A percentile compares a stretch with the other conserved stretches of the same genome.
These are phyloP conservation scores for Heterobasidion irregulare DNA, from an alignment of 1,284 basidiomycete species.

Conservation along the genomic window DNA sequence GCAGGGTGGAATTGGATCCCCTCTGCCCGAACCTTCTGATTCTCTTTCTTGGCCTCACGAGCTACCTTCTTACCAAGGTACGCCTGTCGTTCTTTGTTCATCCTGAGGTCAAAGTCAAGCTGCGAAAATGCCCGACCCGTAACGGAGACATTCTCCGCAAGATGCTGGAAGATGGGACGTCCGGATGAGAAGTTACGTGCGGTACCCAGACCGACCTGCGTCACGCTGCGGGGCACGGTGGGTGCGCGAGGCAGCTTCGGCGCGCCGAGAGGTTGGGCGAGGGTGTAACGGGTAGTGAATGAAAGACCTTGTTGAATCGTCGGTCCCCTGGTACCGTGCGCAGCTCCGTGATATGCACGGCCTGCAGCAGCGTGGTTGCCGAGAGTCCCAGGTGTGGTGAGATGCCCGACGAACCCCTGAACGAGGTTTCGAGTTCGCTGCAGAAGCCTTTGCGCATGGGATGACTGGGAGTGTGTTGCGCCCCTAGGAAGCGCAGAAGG, in stretches of 20 bases:
- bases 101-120: constrained; percentile 52
- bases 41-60: constrained; percentile 4
- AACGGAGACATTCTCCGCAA: constrained; percentile 69
- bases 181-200: constrained; percentile 65
- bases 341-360: constrained; percentile 30
- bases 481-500: constrained; percentile 23
- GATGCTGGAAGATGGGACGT: constrained; percentile 67
- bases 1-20: constrained; percentile 6
- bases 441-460: constrained; percentile 39
- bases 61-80: constrained; percentile 6
- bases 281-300: constrained; percentile 37
- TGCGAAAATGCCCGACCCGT: constrained; percentile 61
- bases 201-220: constrained; percentile 63
- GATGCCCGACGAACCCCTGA: constrained; percentile 44
- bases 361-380: constrained; percentile 23
- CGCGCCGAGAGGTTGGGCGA: constrained; percentile 29
- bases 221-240: constrained; percentile 34
- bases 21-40: constrained; percentile 8
- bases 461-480: constrained; percentile 16
- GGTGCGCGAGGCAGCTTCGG: constrained; percentile 52
- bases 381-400: constrained; percentile 47
- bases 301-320: constrained; percentile 31
- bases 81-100: constrained; percentile 4
- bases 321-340: constrained; percentile 11
- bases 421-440: constrained; percentile 45